Percentiles rank a stretch among this genome's conserved stretches.
Conservation (phyloP, 1,284 basidiomycete species). For the Anthracocystis walkeri region DNA sequence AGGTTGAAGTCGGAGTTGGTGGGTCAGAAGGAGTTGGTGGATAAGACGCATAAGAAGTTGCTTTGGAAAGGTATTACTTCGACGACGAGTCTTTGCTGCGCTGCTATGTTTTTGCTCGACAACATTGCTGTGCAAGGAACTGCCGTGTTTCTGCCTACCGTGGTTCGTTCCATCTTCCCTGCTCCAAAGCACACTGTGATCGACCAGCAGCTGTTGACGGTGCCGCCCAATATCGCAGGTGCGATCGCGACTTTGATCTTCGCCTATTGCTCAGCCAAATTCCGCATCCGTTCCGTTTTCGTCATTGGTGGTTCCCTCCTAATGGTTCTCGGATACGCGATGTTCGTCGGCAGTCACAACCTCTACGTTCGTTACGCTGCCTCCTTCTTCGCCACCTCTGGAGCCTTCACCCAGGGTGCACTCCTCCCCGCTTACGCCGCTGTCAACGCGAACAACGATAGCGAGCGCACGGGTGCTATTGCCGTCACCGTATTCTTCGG, state of each 20-base stretch:
- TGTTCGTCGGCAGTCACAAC: slow-evolving; percentile 58
- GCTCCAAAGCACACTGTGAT: slow-evolving; percentile 61
- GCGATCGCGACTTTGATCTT: slow-evolving; percentile 58
- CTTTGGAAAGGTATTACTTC: slow-evolving; percentile 51
- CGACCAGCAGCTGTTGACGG: slow-evolving; percentile 68
- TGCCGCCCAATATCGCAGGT: slow-evolving; percentile 68
- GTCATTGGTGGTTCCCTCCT: slow-evolving; percentile 58
- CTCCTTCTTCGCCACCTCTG: slow-evolving; percentile 63
- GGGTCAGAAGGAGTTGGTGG: slow-evolving; percentile 44
- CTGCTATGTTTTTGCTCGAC: slow-evolving; percentile 70
- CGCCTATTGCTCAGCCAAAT: slow-evolving; percentile 66
- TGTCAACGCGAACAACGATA: slow-evolving; percentile 66
- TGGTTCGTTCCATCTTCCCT: slow-evolving; percentile 69
- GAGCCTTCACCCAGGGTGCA: slow-evolving; percentile 66
- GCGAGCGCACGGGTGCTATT: slow-evolving; percentile 60
- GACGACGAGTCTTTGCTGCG: slow-evolving; percentile 49
- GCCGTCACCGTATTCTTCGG: slow-evolving; percentile 63
- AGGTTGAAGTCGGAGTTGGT: slow-evolving; percentile 51
- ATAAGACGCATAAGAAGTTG: slow-evolving; percentile 44
- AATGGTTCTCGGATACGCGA: slow-evolving; percentile 67
- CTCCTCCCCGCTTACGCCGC: slow-evolving; percentile 53
- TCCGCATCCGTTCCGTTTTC: slow-evolving; percentile 60
- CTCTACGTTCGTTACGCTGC: slow-evolving; percentile 60
- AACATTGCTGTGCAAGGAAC: slow-evolving; percentile 65
- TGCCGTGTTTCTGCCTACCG: slow-evolving; percentile 69